A percentile compares a stretch with the other conserved stretches of the same genome.
phyloP scores from a whole-genome alignment of 495 filamentous ascomycete species.

The Cudoniella acicularis region DNA sequence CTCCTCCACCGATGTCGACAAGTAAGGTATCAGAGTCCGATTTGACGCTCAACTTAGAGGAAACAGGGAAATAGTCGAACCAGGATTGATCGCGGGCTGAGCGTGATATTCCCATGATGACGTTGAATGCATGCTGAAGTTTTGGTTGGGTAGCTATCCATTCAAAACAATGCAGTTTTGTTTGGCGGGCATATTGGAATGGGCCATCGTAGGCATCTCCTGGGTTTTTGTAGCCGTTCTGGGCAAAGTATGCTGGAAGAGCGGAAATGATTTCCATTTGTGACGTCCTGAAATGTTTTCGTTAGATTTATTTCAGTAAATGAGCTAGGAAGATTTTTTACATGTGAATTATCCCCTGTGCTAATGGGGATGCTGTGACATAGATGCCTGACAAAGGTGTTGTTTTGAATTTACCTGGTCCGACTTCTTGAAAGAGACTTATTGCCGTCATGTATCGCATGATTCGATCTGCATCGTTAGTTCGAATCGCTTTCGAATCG shows the following conservation, averaged over 20 bases:
- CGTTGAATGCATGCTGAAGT: neutral
- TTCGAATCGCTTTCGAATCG: neutral
- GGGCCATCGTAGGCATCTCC: neutral
- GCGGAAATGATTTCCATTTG: neutral
- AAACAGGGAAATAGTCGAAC: neutral
- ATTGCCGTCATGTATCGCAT: neutral
- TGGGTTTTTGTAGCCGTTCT: neutral
- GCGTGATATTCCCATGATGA: neutral
- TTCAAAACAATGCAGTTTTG: neutral
- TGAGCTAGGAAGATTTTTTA: neutral
- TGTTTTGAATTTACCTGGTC: neutral
- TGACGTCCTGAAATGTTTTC: neutral
- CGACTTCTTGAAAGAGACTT: neutral
- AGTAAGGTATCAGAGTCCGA: neutral
- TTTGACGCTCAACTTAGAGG: neutral
- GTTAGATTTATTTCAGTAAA: neutral
- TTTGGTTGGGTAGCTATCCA: neutral
- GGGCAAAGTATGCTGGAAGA: neutral
- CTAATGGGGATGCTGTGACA: neutral
- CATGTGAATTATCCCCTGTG: neutral
- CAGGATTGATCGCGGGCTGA: neutral
- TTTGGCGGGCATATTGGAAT: neutral
- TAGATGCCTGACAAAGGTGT: neutral
- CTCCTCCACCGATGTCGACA: constrained; percentile 48
- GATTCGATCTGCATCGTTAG: neutral